Percentiles rank a stretch among this genome's conserved stretches.
These are phyloP conservation scores for Borovskyia barvae DNA, from an alignment of 208 protist species.

Conservation along the genomic window DNA sequence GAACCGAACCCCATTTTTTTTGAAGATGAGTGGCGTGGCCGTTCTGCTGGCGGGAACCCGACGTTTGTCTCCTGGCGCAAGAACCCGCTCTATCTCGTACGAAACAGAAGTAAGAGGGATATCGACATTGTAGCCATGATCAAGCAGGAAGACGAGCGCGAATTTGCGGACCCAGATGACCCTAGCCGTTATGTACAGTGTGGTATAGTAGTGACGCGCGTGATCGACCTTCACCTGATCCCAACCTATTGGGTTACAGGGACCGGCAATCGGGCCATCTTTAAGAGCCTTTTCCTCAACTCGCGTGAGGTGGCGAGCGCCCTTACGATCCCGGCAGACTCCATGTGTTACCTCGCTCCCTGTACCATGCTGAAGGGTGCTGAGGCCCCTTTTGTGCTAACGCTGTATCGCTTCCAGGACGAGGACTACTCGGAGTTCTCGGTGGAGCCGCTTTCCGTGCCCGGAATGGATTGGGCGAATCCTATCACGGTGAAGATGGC, in stretches of 20 bases:
- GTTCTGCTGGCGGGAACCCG: conserved; percentile 65
- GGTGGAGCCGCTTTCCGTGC: conserved; percentile 42
- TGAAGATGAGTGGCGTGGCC: conserved; percentile 55
- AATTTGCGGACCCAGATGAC: conserved; percentile 34
- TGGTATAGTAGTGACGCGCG: conserved; percentile 60
- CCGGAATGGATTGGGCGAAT: conserved; percentile 40
- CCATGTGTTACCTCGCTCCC: conserved; percentile 71
- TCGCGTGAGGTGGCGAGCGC: conserved; percentile 66
- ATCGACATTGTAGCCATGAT: conserved; percentile 48
- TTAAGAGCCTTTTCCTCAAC: conserved; percentile 80
- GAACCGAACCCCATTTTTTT: conserved; percentile 47
- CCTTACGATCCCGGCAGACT: conserved; percentile 55
- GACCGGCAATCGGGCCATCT: conserved; percentile 72
- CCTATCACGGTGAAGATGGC: conserved; percentile 39
- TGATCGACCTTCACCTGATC: conserved; percentile 29
- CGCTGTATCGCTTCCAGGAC: conserved; percentile 36
- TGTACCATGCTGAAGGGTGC: conserved; percentile 57
- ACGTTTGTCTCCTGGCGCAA: conserved; percentile 68
- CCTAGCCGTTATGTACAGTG: conserved; percentile 60
- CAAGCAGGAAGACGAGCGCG: conserved; percentile 73
- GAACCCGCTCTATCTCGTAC: conserved; percentile 76
- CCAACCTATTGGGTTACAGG: conserved; percentile 70
- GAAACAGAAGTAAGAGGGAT: conserved; percentile 48
- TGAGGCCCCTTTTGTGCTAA: conserved; percentile 48
- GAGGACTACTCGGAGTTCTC: conserved; percentile 46